phyloP scores from a whole-genome alignment of 208 protist genomes.

The Porcisia deanei region DNA sequence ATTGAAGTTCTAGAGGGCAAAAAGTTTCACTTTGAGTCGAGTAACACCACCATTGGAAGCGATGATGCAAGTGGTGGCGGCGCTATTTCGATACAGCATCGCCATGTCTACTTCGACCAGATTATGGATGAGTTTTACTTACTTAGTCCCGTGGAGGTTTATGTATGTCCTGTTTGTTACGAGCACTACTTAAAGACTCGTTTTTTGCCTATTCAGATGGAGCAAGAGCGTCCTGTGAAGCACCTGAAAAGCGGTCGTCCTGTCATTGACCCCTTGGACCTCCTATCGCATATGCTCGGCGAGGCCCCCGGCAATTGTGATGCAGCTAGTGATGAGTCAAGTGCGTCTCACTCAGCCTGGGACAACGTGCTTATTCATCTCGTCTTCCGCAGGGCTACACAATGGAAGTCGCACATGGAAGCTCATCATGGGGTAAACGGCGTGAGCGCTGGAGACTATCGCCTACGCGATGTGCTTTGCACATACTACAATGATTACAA shows the following conservation, averaged over 20 bases:
- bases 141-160: slow-evolving; percentile 75
- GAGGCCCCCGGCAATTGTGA: slow-evolving; percentile 2
- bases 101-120: slow-evolving; percentile 84
- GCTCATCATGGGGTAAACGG: slow-evolving; percentile 43
- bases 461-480: slow-evolving; percentile 69
- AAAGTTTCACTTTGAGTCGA: slow-evolving; percentile 62
- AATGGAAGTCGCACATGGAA: slow-evolving; percentile 68
- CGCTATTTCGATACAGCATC: slow-evolving; percentile 50
- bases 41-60: slow-evolving; percentile 24
- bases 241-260: slow-evolving; percentile 40
- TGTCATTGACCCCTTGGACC: slow-evolving; percentile 77
- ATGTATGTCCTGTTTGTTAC: slow-evolving; percentile 84
- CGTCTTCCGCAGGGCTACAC: slow-evolving; percentile 62
- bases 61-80: slow-evolving; percentile 17
- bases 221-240: slow-evolving; percentile 19
- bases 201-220: slow-evolving; percentile 40
- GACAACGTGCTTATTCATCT: slow-evolving; percentile 56
- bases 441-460: slow-evolving; percentile 59
- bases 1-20: slow-evolving; percentile 74
- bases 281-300: slow-evolving; percentile 61
- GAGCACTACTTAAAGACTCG: slow-evolving; percentile 71
- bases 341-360: slow-evolving; percentile 16
- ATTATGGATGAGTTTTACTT: slow-evolving; percentile 88
- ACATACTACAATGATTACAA: slow-evolving; percentile 84
- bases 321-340: slow-evolving; percentile 1